Evolutionary conservation across 2,329 filamentous ascomycete species (phyloP), one percentile per base, ranked within the genome.

Genomic region (Nigrograna mackinnonii): DNA sequence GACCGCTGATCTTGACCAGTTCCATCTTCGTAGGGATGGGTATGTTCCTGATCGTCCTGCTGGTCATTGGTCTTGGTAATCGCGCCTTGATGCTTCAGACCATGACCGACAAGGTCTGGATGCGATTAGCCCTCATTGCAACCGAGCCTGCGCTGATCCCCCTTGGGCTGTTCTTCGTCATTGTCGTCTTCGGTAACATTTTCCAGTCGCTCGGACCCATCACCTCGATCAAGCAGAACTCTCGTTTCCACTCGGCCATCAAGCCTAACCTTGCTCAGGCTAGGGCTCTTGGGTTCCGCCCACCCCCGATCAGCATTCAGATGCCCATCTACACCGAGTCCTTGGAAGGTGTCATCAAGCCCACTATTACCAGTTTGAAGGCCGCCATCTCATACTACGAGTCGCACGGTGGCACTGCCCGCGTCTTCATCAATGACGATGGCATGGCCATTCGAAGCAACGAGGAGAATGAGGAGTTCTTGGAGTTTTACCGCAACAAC

Each of bases 281-380:
- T n/a, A 78, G 78, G 14, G 77, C 86, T 22, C 71, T 91, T 20
- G 79, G 79, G 43, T 72, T 70, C 2, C 70, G 5, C 65, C 74
- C 90, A 11, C 86, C 85, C 3, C 87, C 88, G 60, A 77, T 88
- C 52, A 74, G 69, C 6, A 87, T 94, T 36, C 89, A 94, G 62
- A 90, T 87, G 59, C 89, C 89, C 11, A 87, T 92, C 0, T 94
- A 92, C 74, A 92, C 91, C 67, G 89, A 92, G 67, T 87, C 87
- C 52, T 76, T 94, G 6, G 71, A 72, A 28, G 82, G 76, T 47
- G 88, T 92, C 66, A 89, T 91, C 60, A 79, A 76, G 11, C 87
- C 87, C 4, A 91, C 87, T 0, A 81, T 91, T 59, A 83, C 83
- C 62, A 89, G 85, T 3, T 79, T 90, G 67, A 89, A 89, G 70